Evolutionary conservation across 2,329 filamentous ascomycete genomes (phyloP).

Genomic region (Ophiostoma triangulosporum): DNA sequence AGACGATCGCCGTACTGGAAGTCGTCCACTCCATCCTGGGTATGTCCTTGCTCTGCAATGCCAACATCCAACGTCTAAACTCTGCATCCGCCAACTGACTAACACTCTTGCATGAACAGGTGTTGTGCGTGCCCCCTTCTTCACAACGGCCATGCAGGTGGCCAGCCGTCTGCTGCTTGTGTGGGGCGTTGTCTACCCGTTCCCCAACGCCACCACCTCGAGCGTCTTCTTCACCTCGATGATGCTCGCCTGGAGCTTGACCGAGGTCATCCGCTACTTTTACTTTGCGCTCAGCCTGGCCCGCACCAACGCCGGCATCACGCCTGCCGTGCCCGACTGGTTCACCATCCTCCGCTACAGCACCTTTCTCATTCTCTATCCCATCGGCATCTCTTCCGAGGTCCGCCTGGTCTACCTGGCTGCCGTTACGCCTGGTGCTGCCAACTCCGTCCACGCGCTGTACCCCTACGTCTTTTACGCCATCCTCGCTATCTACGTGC

Average conservation of each 20-base stretch:
- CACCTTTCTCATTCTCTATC: slow-evolving; percentile 86
- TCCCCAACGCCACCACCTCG: slow-evolving; percentile 47
- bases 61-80: too few species aligned
- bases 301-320: slow-evolving; percentile 31
- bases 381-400: slow-evolving; percentile 81
- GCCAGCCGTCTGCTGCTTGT: slow-evolving; percentile 76
- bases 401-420: slow-evolving; percentile 65
- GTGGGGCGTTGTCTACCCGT: slow-evolving; percentile 67
- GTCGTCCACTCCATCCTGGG: slow-evolving; percentile 68
- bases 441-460: slow-evolving; percentile 30
- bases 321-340: slow-evolving; percentile 20
- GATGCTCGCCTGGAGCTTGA: slow-evolving; percentile 77
- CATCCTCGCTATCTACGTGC: slow-evolving; percentile 16
- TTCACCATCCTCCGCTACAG: slow-evolving; percentile 82
- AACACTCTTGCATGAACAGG: slow-evolving; percentile 37
- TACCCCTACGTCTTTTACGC: slow-evolving; percentile 30
- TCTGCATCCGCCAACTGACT: too few species aligned
- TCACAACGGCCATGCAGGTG: slow-evolving; percentile 86
- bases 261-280: slow-evolving; percentile 84
- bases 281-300: slow-evolving; percentile 72
- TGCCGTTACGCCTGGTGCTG: slow-evolving; percentile 42
- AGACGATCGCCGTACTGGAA: slow-evolving; percentile 74
- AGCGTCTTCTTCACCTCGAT: slow-evolving; percentile 58
- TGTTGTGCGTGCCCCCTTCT: slow-evolving; percentile 69
- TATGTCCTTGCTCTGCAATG: slow-evolving; percentile 25